These are phyloP conservation scores for Talaromyces pinophilus DNA, from an alignment of 2,329 filamentous ascomycete species.

Conservation along the genomic window DNA sequence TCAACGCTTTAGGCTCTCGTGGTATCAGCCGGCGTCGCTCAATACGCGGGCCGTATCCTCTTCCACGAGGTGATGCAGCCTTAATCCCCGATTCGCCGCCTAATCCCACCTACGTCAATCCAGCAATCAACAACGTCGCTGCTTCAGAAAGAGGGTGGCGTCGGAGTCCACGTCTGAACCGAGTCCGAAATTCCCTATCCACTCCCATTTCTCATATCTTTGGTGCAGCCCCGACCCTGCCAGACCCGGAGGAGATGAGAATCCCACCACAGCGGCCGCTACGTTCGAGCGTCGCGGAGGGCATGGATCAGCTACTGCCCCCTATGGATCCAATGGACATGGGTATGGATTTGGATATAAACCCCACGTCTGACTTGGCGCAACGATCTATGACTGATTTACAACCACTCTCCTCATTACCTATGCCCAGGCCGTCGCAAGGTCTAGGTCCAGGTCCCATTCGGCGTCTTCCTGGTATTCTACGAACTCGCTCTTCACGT, in stretches of 20 bases:
- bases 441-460: slow-evolving; percentile 36
- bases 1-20: slow-evolving; percentile 42
- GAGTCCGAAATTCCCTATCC: slow-evolving; percentile 48
- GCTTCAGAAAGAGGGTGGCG: slow-evolving; percentile 41
- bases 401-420: slow-evolving; percentile 10
- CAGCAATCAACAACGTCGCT: slow-evolving; percentile 30
- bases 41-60: slow-evolving; percentile 42
- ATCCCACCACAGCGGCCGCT: slow-evolving; percentile 33
- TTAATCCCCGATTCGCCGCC: slow-evolving; percentile 33
- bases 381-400: slow-evolving; percentile 40
- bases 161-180: slow-evolving; percentile 43
- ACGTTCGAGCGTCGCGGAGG: slow-evolving; percentile 35
- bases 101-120: slow-evolving; percentile 32
- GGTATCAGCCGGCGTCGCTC: slow-evolving; percentile 44
- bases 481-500: slow-evolving; percentile 57
- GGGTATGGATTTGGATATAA: slow-evolving; percentile 43
- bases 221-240: slow-evolving; percentile 36
- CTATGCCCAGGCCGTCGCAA: slow-evolving; percentile 30
- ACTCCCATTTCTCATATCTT: slow-evolving; percentile 49
- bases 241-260: slow-evolving; percentile 30
- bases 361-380: slow-evolving; percentile 46
- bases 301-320: slow-evolving; percentile 38
- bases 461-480: slow-evolving; percentile 44
- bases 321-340: slow-evolving; percentile 43
- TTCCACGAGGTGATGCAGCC: slow-evolving; percentile 40